Evolutionary conservation across 2,329 filamentous ascomycete genomes (phyloP).

Genomic region (Xylariaceae sp.): DNA sequence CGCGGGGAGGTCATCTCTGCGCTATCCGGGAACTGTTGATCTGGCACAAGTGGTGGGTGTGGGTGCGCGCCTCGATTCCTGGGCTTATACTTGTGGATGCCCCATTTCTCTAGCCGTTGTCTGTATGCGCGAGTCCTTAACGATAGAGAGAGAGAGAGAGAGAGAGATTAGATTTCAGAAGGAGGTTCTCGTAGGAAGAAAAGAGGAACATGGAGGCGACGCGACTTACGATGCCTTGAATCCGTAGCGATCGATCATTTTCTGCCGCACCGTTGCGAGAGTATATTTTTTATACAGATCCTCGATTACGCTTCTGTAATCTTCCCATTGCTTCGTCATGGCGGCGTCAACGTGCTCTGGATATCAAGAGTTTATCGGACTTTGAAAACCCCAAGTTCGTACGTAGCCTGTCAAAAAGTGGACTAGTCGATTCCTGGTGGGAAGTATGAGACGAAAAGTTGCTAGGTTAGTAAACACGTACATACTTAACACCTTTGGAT

Average conservation of each 20-base stretch:
- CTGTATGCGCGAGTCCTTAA: not conserved
- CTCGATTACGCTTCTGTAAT: conserved; percentile 22
- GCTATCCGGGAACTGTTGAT: too few species aligned
- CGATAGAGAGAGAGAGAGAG: not conserved
- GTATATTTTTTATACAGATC: conserved; percentile 24
- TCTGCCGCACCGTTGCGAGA: conserved; percentile 23
- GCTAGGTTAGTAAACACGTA: too few species aligned
- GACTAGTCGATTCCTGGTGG: too few species aligned
- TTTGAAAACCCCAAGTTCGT: too few species aligned
- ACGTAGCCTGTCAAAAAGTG: too few species aligned
- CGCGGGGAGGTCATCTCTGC: too few species aligned
- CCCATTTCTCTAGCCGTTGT: not conserved
- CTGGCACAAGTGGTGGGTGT: too few species aligned
- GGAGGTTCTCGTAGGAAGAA: conserved; percentile 21
- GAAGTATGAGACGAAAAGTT: too few species aligned
- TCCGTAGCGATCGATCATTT: conserved; percentile 26
- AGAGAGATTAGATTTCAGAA: conserved; percentile 13
- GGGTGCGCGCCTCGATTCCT: not conserved
- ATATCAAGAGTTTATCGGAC: too few species aligned
- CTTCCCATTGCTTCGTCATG: conserved; percentile 26
- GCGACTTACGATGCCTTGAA: conserved; percentile 39
- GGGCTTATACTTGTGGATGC: not conserved
- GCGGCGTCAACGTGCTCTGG: too few species aligned
- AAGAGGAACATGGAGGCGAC: not conserved
- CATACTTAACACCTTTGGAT: too few species aligned